Evolutionary conservation across 495 filamentous ascomycete species (phyloP), one percentile per base, ranked within the genome.

Genomic region (Cercophora newfieldiana): DNA sequence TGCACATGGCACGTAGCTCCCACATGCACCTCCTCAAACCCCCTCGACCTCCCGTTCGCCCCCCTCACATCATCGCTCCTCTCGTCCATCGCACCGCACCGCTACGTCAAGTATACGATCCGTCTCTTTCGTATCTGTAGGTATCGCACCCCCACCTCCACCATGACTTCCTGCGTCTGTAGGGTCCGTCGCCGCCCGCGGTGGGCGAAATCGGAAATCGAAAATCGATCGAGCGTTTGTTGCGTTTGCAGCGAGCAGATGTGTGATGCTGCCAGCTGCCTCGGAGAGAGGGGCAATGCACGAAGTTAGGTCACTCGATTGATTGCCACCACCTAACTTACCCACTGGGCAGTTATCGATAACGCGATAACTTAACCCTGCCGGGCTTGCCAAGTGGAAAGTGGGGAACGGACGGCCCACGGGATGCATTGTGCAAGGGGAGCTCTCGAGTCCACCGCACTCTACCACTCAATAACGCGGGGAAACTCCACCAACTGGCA

Each of bases 1-100:
- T 78, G 75, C n/a, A 75, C 62, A 53, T 69, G 66, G 30, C 71
- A 72, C 10, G 60, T 66, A 4, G 51, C 59, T 25, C 65, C 62
- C 37, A 76, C 66, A 18, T 65, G 69, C 25, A 73, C 62, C 53
- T 69, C 61, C 6, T 55, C 48, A 57, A 63, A 53, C 30, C 31
- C 54, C 18, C 58, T 44, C 3, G 4, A 8, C 37, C 10, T 44
- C 37, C 37, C 37, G 12, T 44, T n/a, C n/a, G n/a, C n/a, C n/a
- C n/a, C n/a, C n/a, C n/a, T n/a, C n/a, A n/a, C n/a, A n/a, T n/a
- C 37, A 5, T 2, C 18, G 12, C 18, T 44, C 4, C 31, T 37
- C 26, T 7, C 7, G 7, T 49, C 30, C 62, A 67, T 70, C 12
- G 47, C 64, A 53, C 19, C 30, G 30, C 18, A 14, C 37, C 3